phyloP scores from a whole-genome alignment of 2,329 filamentous ascomycete genomes.

The Trichoderma sp. region DNA sequence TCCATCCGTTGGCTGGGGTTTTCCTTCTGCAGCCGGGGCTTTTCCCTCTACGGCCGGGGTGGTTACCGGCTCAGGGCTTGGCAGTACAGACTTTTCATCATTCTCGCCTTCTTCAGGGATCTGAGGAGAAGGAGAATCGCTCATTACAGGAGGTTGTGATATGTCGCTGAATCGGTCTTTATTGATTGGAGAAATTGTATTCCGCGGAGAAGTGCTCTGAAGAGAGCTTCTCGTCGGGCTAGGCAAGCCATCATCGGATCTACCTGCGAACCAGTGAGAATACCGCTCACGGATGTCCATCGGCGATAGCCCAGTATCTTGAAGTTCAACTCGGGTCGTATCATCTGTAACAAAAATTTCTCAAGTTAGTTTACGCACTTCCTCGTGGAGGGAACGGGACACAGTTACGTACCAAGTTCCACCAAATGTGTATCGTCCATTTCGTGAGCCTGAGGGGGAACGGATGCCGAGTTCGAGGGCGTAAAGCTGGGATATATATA shows the following conservation, averaged over 20 bases:
- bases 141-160: background rate
- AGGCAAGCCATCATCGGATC: conserved; percentile 21
- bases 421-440: conserved; percentile 43
- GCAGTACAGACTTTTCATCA: background rate
- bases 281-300: conserved; percentile 40
- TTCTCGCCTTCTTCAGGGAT: conserved; percentile 3
- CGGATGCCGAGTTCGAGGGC: background rate
- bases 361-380: background rate
- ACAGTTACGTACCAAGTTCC: conserved; percentile 45
- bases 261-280: conserved; percentile 26
- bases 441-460: conserved; percentile 32
- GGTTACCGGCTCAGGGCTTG: background rate
- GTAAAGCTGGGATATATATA: conserved; percentile 23
- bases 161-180: conserved; percentile 4
- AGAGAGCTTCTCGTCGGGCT: conserved; percentile 12
- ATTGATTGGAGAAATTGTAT: background rate
- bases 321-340: conserved; percentile 47
- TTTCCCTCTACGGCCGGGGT: background rate
- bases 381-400: background rate
- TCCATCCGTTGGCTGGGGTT: background rate
- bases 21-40: background rate
- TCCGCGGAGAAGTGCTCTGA: background rate
- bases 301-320: conserved; percentile 41
- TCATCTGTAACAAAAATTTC: conserved; percentile 4
- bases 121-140: conserved; percentile 3